phyloP scores from a whole-genome alignment of 2,329 filamentous ascomycete genomes.

The Didymella lethalis region DNA sequence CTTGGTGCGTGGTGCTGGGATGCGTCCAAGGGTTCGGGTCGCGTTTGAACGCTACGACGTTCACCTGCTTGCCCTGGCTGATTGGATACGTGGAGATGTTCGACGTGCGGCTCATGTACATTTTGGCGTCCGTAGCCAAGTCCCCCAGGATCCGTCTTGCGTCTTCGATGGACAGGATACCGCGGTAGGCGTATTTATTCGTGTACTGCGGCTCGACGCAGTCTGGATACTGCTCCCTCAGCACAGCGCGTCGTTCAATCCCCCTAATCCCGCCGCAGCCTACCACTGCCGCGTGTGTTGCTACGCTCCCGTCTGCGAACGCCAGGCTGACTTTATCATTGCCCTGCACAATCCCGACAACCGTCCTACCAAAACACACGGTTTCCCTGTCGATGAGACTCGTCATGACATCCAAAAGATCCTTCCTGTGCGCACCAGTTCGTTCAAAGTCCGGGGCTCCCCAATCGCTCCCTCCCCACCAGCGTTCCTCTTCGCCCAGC shows the following conservation, averaged over 20 bases:
- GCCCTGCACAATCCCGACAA: constrained; percentile 41
- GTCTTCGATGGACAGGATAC: constrained; percentile 45
- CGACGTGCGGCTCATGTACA: constrained; percentile 31
- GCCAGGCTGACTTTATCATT: constrained; percentile 49
- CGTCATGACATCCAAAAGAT: constrained; percentile 56
- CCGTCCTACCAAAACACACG: constrained; percentile 37
- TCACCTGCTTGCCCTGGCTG: constrained; percentile 26
- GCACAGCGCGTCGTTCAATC: constrained; percentile 28
- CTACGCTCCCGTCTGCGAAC: constrained; percentile 49
- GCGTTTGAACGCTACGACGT: constrained; percentile 35
- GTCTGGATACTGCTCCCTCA: constrained; percentile 24
- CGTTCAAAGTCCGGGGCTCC: constrained; percentile 51
- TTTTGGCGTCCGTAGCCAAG: constrained; percentile 39
- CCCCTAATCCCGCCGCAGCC: constrained; percentile 59
- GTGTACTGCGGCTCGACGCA: constrained; percentile 35
- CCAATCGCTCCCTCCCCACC: constrained; percentile 48
- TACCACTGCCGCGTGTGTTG: constrained; percentile 51
- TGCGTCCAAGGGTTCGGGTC: constrained; percentile 25
- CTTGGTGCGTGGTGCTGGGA: constrained; percentile 21
- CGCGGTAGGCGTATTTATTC: constrained; percentile 37
- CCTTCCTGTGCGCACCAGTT: constrained; percentile 54
- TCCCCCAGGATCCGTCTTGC: constrained; percentile 49
- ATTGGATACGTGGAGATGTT: constrained; percentile 34
- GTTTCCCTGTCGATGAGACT: constrained; percentile 49
- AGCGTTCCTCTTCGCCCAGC: constrained; percentile 50